Conservation (phyloP, 257 asterid species). For the Voacanga thouarsii region DNA sequence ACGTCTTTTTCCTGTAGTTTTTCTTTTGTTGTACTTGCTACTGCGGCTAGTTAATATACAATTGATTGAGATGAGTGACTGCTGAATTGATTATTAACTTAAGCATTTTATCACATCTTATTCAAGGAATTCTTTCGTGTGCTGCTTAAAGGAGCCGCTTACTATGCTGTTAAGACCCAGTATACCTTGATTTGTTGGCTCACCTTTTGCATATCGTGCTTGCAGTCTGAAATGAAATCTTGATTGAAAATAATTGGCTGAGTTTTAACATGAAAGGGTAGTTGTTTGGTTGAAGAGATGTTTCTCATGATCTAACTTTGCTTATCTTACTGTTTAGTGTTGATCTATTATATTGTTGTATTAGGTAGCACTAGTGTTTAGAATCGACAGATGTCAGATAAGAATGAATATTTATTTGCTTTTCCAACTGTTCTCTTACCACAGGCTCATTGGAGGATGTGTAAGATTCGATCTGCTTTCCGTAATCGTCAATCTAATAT, state of each 20-base stretch:
- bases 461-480: conserved; percentile 64
- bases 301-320: not conserved
- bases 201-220: not conserved
- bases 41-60: not conserved
- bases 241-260: not conserved
- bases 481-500: conserved; percentile 71
- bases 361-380: not conserved
- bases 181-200: not conserved
- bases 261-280: not conserved
- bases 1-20: not conserved
- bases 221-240: not conserved
- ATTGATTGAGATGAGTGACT: not conserved
- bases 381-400: not conserved
- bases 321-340: not conserved
- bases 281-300: not conserved
- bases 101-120: not conserved
- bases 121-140: not conserved
- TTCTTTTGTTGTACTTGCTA: not conserved
- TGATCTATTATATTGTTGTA: not conserved
- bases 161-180: not conserved
- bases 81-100: not conserved
- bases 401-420: not conserved
- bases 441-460: conserved; percentile 92
- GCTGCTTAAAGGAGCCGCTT: not conserved
- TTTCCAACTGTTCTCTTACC: conserved; percentile 20